These are phyloP conservation scores for Paramecium tetraurelia DNA, from an alignment of 73 alveolate genomes.

Conservation along the genomic window DNA sequence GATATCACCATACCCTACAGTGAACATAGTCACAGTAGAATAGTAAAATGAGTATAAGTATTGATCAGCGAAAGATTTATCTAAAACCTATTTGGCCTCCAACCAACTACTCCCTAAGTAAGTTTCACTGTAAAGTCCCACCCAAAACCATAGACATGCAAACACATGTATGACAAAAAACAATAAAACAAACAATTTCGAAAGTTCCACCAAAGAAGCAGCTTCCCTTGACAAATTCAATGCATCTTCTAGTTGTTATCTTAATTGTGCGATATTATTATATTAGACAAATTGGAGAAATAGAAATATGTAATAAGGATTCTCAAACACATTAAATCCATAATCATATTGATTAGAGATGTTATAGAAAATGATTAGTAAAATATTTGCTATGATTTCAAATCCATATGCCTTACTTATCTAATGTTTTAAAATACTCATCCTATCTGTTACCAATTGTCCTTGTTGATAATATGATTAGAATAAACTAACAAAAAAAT, in stretches of 20 bases:
- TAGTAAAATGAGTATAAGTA: slow-evolving; percentile 52
- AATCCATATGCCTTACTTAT: slow-evolving; percentile 5
- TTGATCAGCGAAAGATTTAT: slow-evolving; percentile 20
- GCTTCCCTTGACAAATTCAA: slow-evolving; percentile 32
- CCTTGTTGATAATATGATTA: slow-evolving; percentile 27
- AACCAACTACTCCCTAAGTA: slow-evolving; percentile 35
- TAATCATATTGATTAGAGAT: neutral
- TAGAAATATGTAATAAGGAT: slow-evolving; percentile 1
- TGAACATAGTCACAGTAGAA: slow-evolving; percentile 60
- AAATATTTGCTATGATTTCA: neutral
- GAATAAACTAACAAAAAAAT: neutral
- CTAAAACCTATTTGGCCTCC: neutral
- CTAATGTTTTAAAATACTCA: neutral
- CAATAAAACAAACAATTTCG: slow-evolving; percentile 17
- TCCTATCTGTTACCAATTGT: neutral
- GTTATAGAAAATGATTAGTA: neutral
- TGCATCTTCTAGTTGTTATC: slow-evolving; percentile 29
- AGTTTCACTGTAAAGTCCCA: neutral
- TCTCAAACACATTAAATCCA: neutral
- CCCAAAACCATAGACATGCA: slow-evolving; percentile 63
- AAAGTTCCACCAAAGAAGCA: slow-evolving; percentile 41
- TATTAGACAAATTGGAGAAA: neutral
- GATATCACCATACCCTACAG: slow-evolving; percentile 64
- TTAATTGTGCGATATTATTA: neutral
- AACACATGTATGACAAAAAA: slow-evolving; percentile 51